These are phyloP conservation scores for Paecilomyces dactylethromorphus DNA, from an alignment of 2,329 filamentous ascomycete species.

Conservation along the genomic window DNA sequence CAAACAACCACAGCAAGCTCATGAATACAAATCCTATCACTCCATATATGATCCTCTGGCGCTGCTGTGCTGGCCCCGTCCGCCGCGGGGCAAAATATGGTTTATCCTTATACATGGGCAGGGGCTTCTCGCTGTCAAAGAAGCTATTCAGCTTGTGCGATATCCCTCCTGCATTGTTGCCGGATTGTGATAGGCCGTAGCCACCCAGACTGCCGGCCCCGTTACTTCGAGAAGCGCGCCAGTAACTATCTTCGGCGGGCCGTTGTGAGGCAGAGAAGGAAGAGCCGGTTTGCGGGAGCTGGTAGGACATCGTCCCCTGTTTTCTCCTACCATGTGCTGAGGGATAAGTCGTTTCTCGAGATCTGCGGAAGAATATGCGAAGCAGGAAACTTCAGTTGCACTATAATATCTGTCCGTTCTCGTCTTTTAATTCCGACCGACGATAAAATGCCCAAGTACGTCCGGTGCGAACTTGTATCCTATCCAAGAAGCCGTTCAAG, in stretches of 20 bases:
- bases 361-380: neutral
- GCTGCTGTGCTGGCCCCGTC: conserved; percentile 52
- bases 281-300: conserved; percentile 62
- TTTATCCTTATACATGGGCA: conserved; percentile 99
- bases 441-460: neutral
- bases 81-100: conserved; percentile 61
- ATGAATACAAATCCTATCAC: conserved; percentile 51
- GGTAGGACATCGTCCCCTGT: conserved; percentile 44
- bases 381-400: neutral
- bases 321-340: neutral
- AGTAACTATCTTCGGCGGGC: conserved; percentile 59
- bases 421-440: neutral
- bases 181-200: conserved; percentile 26
- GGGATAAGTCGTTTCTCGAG: neutral
- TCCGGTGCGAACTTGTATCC: neutral
- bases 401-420: neutral
- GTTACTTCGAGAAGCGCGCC: conserved; percentile 48
- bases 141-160: conserved; percentile 59
- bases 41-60: conserved; percentile 55
- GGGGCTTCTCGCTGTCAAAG: conserved; percentile 48
- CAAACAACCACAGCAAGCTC: conserved; percentile 60
- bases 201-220: conserved; percentile 36
- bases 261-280: conserved; percentile 61
- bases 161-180: conserved; percentile 38
- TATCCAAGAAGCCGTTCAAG: neutral